Evolutionary conservation across 2,329 filamentous ascomycete species (phyloP), one percentile per base, ranked within the genome.

Genomic region (Neofusicoccum sp.): DNA sequence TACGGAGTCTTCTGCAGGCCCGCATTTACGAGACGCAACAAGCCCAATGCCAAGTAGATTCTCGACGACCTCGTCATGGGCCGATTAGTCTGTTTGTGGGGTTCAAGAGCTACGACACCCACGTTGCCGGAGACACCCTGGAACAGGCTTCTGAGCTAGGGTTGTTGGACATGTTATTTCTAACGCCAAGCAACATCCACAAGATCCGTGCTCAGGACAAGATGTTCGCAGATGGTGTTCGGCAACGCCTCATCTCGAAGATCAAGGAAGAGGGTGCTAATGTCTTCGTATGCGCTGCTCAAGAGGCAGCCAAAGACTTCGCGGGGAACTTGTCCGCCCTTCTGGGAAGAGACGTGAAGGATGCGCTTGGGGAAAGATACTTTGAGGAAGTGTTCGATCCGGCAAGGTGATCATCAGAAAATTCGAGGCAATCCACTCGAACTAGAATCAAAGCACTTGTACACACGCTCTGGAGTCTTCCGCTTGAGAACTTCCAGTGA

Each of bases 161-260:
- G 2, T 30, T 66, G 8, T 36, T 67, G 2, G 64, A 65, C 48
- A 49, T 63, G 56, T 34, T 65, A 14, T 38, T 59, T 24, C 41
- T 67, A 41, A 59, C 45, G 43, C 64, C 57, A n/a, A 67, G 65
- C 63, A 67, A 67, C 30, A 38, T 20, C 31, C 28, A 44, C 12
- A 63, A 53, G 48, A 28, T 36, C 8, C 64, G 65, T 11, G 62
- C 45, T 8, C 64, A 67, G 60, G 65, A 66, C 44, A 47, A 72
- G 6, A 45, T 61, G 36, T 51, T 62, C 9, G 26, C 44, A 6
- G 26, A 40, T 2, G 48, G 48, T 6, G 43, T 59, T 30, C 16
- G 49, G 3, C 28, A 56, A 16, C 36, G 34, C 11, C 6, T 62
- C 12, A 14, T 41, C 6, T 14, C 31, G 24, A 62, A 62, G 45